phyloP scores from a whole-genome alignment of 1,139 yeast genomes.

The Arxiozyma telluris region DNA sequence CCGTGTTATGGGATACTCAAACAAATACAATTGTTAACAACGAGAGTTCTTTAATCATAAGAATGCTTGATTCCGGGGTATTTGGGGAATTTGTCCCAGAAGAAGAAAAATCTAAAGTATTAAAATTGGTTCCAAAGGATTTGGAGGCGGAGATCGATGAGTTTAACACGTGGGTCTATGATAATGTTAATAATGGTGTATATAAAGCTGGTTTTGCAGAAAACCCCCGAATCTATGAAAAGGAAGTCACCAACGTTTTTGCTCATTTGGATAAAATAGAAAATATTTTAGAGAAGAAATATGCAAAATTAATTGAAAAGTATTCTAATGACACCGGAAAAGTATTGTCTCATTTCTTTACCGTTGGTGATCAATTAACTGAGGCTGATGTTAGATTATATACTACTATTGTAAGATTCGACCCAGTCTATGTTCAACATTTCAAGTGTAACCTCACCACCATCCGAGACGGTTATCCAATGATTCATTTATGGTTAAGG shows the following conservation, averaged over 20 bases:
- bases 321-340: constrained; percentile 19
- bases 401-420: constrained; percentile 79
- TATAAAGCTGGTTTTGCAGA: constrained; percentile 91
- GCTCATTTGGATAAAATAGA: constrained; percentile 70
- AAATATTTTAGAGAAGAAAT: constrained; percentile 43
- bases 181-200: constrained; percentile 84
- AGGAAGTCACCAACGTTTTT: constrained; percentile 59
- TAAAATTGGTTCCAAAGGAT: constrained; percentile 50
- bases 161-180: constrained; percentile 76
- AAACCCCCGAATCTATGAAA: constrained; percentile 71
- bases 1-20: constrained; percentile 86
- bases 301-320: constrained; percentile 33
- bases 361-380: constrained; percentile 60
- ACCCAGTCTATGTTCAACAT: constrained; percentile 86
- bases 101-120: constrained; percentile 17
- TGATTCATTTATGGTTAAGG: constrained; percentile 69
- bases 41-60: constrained; percentile 80
- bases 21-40: constrained; percentile 76
- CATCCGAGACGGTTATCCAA: constrained; percentile 75
- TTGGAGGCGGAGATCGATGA: constrained; percentile 57
- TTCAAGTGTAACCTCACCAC: constrained; percentile 85
- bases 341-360: constrained; percentile 26
- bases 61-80: constrained; percentile 62
- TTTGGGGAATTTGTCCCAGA: constrained; percentile 46
- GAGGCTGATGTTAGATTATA: constrained; percentile 85